Evolutionary conservation across 768 basidiomycete species (phyloP), one percentile per base, ranked within the genome.

Genomic region (Gelatoporia subvermispora): DNA sequence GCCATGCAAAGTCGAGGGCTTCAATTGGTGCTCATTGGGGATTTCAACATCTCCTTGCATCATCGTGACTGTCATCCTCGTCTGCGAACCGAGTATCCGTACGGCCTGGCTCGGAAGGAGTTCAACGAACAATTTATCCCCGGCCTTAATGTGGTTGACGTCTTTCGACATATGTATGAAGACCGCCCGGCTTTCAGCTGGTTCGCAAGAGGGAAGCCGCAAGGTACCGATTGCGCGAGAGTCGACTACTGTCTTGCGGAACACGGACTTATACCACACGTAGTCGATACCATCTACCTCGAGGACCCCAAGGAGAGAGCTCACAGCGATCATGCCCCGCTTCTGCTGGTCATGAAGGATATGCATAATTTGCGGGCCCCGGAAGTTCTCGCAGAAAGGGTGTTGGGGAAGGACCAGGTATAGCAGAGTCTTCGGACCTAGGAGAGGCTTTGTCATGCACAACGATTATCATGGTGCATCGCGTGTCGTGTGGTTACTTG

Each of bases 201-300:
- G 61, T 63, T 57, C 35, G 59, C 57, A 38, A 59, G 58, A 46
- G 57, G 59, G 5, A 62, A 57, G 44, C 59, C 55, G 11, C 56
- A 59, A 25, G 57, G 59, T 3, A 35, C 50, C 34, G 61, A 63
- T 41, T 55, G 55, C 23, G 55, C 59, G 2, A 41, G 61, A 16
- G 61, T 63, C 10, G 59, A 60, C 49, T 60, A 59, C 34, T 57
- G 56, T 11, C 51, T 63, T 11, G 53, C 60, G 34, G 56, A 61
- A n/a, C 46, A 48, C 13, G 24, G 38, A 1, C 28, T 58, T 20
- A 40, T 39, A 37, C 50, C 52, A 18, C 51, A 50, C 2, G 56
- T 56, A 8, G 47, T 50, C 25, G 56, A 55, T n/a, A 51, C 51
- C 16, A 43, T 47, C 13, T 63, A 61, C 47, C 51, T 56, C 15